phyloP scores from a whole-genome alignment of 306 rosid species.

The Dalbergia cultrata region DNA sequence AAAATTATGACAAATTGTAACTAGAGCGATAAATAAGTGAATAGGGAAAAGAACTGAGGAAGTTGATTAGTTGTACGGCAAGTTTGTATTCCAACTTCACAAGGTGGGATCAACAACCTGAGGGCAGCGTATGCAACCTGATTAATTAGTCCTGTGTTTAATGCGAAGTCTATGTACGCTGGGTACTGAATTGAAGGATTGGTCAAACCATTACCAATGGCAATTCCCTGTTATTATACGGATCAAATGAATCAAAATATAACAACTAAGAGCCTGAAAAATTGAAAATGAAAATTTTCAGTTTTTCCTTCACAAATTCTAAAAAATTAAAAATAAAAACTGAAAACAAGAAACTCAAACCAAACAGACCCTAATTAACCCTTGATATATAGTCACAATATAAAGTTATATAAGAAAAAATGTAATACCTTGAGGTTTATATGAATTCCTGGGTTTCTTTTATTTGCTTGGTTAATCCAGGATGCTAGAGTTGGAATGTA shows the following conservation, averaged over 20 bases:
- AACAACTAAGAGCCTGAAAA: background rate
- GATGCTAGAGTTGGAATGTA: conserved; percentile 90
- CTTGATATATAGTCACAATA: background rate
- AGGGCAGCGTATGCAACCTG: conserved; percentile 51
- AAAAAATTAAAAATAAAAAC: too few species aligned
- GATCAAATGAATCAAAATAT: background rate
- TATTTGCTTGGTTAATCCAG: conserved; percentile 76
- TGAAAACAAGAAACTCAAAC: too few species aligned
- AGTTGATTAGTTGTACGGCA: conserved; percentile 55
- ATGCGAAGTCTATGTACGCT: conserved; percentile 80
- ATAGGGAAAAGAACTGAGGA: too few species aligned
- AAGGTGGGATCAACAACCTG: conserved; percentile 58
- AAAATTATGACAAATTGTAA: too few species aligned
- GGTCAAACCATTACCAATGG: conserved; percentile 86
- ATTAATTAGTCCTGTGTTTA: conserved; percentile 62
- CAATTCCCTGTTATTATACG: conserved; percentile 69
- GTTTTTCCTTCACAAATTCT: too few species aligned
- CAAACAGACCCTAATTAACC: background rate
- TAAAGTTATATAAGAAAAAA: background rate
- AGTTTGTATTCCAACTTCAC: conserved; percentile 50
- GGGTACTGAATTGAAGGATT: conserved; percentile 76
- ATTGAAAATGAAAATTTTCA: background rate
- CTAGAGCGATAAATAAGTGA: too few species aligned
- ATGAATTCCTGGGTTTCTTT: conserved; percentile 62
- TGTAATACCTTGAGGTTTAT: conserved; percentile 74